Percentiles rank a stretch among this genome's conserved stretches.
Evolutionary conservation across 2,329 filamentous ascomycete genomes (phyloP).

Genomic region (Pestalotiopsis sp.): DNA sequence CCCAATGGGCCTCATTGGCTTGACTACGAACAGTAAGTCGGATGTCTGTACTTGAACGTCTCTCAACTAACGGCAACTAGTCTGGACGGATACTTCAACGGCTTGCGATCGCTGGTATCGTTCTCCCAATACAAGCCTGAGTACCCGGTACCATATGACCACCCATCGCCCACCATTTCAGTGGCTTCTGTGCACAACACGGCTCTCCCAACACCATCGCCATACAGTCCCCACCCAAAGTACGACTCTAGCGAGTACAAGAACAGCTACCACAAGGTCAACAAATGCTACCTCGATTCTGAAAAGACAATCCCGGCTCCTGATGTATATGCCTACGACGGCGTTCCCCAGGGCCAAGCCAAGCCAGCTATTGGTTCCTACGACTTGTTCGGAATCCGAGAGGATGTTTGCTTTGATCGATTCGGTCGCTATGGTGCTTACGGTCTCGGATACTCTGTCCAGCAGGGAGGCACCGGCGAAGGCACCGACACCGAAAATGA

Average conservation of each 20-base stretch:
- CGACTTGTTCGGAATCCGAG: constrained; percentile 70
- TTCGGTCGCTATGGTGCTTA: constrained; percentile 86
- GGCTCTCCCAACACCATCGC: constrained; percentile 46
- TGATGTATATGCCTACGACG: constrained; percentile 68
- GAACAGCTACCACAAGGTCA: constrained; percentile 53
- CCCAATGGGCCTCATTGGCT: constrained; percentile 39
- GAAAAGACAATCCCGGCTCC: constrained; percentile 60
- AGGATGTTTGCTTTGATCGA: constrained; percentile 86
- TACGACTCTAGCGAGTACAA: constrained; percentile 62
- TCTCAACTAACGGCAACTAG: constrained; percentile 46
- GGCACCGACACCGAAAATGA: constrained; percentile 73
- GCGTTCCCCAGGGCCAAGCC: constrained; percentile 76
- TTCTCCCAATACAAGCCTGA: constrained; percentile 69
- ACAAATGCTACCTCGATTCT: constrained; percentile 66
- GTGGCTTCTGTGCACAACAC: constrained; percentile 32
- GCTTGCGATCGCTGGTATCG: constrained; percentile 71
- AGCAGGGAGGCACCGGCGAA: constrained; percentile 72
- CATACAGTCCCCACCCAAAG: constrained; percentile 72
- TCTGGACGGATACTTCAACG: constrained; percentile 79
- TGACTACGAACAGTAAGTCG: constrained; percentile 45
- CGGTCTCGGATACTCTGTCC: constrained; percentile 78
- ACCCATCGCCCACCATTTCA: constrained; percentile 19
- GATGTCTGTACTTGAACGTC: background rate
- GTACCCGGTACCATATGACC: constrained; percentile 59
- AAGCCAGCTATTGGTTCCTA: constrained; percentile 80